These are phyloP conservation scores for Fusarium kyushuense DNA, from an alignment of 2,329 filamentous ascomycete genomes.

Conservation along the genomic window DNA sequence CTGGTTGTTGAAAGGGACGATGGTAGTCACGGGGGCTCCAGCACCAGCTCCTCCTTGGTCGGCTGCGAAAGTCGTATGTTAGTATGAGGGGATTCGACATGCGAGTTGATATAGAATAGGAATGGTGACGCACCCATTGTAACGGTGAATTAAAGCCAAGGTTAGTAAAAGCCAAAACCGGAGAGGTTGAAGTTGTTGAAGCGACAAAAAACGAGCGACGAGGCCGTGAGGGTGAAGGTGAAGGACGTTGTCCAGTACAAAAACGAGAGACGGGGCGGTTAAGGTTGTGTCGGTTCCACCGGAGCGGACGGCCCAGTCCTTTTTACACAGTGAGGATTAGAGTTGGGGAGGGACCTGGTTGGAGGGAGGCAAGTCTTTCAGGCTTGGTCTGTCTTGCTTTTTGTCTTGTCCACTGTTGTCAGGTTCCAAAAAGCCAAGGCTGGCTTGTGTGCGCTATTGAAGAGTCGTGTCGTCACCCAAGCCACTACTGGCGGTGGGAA, in stretches of 20 bases:
- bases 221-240: slow-evolving; percentile 5
- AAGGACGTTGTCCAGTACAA: slow-evolving; percentile 1
- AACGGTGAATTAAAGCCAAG: slow-evolving; percentile 35
- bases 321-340: slow-evolving; percentile 20
- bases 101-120: slow-evolving; percentile 35
- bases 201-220: slow-evolving; percentile 26
- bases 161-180: slow-evolving; percentile 1
- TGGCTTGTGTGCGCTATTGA: slow-evolving; percentile 42
- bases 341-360: slow-evolving; percentile 4
- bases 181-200: not conserved
- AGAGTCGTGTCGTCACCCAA: slow-evolving; percentile 43
- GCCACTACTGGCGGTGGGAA: slow-evolving; percentile 25
- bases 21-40: slow-evolving; percentile 57
- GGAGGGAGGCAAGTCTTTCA: slow-evolving; percentile 19
- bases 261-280: slow-evolving; percentile 21
- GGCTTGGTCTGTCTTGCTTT: slow-evolving; percentile 1
- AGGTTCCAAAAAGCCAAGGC: slow-evolving; percentile 32
- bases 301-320: slow-evolving; percentile 24
- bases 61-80: slow-evolving; percentile 23
- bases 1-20: slow-evolving; percentile 65
- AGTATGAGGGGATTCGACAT: slow-evolving; percentile 31
- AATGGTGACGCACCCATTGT: slow-evolving; percentile 54
- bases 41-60: slow-evolving; percentile 20
- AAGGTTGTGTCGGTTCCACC: slow-evolving; percentile 31
- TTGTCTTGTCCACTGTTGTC: slow-evolving; percentile 7